phyloP scores from a whole-genome alignment of 2,329 filamentous ascomycete species.

The Diaporthe aspalathi region DNA sequence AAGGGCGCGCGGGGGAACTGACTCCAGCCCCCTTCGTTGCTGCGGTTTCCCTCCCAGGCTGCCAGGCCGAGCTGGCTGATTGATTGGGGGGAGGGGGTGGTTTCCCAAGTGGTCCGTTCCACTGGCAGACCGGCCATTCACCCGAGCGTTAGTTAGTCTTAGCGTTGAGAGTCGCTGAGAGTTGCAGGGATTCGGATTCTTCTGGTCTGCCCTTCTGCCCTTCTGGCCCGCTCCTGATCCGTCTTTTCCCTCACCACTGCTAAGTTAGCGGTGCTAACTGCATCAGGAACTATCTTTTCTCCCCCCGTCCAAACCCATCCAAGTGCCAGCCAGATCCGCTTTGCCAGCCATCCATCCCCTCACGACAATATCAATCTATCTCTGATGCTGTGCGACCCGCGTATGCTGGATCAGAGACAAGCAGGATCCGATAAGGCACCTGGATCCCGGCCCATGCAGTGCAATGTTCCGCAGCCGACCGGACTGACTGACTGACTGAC shows the following conservation, averaged over 20 bases:
- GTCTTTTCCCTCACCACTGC: neutral
- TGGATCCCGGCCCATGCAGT: neutral
- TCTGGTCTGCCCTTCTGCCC: neutral
- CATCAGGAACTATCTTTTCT: neutral
- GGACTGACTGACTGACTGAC: neutral
- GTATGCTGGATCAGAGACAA: neutral
- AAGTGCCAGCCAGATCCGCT: neutral
- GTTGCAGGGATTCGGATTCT: conserved; percentile 14
- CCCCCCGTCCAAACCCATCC: too few species aligned
- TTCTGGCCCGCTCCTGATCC: neutral
- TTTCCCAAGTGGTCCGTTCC: too few species aligned
- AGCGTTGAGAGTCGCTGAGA: too few species aligned
- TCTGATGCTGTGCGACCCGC: neutral
- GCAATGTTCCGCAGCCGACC: neutral
- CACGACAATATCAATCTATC: too few species aligned
- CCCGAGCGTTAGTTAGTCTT: conserved; percentile 17
- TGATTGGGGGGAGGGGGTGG: too few species aligned
- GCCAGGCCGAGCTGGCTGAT: conserved; percentile 16
- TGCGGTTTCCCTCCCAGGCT: conserved; percentile 18
- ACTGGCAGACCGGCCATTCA: neutral
- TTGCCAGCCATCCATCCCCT: neutral
- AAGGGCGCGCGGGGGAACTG: conserved; percentile 21
- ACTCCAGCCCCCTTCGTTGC: conserved; percentile 17
- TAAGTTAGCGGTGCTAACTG: too few species aligned
- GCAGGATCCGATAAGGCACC: conserved; percentile 1